Evolutionary conservation across 768 basidiomycete genomes (phyloP).

Genomic region (Phylloporus arenicola): DNA sequence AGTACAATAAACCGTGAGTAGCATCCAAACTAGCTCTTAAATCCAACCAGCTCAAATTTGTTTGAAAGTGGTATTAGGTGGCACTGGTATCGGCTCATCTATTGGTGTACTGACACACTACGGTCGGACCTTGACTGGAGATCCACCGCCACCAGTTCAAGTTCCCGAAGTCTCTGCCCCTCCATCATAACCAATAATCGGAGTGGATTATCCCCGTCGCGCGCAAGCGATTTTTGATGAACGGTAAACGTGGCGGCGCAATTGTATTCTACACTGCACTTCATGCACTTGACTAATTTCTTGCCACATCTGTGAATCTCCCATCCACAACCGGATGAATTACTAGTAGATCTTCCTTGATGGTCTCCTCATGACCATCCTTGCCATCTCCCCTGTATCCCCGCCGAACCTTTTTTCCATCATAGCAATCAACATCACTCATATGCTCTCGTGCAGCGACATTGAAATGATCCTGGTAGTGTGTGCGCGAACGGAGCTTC

Average conservation of each 20-base stretch:
- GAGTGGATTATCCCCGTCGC: not conserved
- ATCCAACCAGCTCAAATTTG: not conserved
- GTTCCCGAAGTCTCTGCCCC: slow-evolving; percentile 29
- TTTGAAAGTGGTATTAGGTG: slow-evolving; percentile 60
- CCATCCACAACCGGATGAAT: slow-evolving; percentile 65
- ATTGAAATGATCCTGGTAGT: slow-evolving; percentile 56
- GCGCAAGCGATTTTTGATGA: not conserved
- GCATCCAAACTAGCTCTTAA: slow-evolving; percentile 11
- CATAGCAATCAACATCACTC: slow-evolving; percentile 69
- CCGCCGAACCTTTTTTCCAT: slow-evolving; percentile 46
- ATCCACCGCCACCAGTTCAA: slow-evolving; percentile 40
- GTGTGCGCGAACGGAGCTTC: slow-evolving; percentile 43
- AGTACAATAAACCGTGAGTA: slow-evolving; percentile 50
- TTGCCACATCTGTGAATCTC: slow-evolving; percentile 52
- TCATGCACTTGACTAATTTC: slow-evolving; percentile 12
- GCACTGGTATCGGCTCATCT: slow-evolving; percentile 61
- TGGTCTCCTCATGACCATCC: slow-evolving; percentile 10
- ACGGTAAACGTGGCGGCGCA: not conserved
- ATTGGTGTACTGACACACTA: slow-evolving; percentile 57
- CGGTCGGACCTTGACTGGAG: slow-evolving; percentile 47
- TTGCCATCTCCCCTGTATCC: slow-evolving; percentile 23
- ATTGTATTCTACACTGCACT: slow-evolving; percentile 12
- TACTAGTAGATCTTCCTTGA: slow-evolving; percentile 47
- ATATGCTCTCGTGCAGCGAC: slow-evolving; percentile 68
- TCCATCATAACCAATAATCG: slow-evolving; percentile 3